These are phyloP conservation scores for Teunomyces gatunensis DNA, from an alignment of 805 yeast species.

Conservation along the genomic window DNA sequence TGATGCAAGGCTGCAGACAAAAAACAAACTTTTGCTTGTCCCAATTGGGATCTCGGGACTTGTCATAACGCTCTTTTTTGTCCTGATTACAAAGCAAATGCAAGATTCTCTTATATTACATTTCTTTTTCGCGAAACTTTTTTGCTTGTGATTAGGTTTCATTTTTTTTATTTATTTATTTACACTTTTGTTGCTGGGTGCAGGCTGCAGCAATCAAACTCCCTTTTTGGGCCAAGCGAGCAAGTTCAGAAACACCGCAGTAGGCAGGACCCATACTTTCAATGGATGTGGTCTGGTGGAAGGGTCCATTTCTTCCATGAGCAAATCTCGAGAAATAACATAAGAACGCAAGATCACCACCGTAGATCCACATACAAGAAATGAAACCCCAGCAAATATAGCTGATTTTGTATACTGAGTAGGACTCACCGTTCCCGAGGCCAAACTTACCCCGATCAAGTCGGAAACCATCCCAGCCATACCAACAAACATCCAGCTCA, in stretches of 20 bases:
- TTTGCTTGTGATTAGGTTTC: neutral
- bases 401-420: slow-evolving; percentile 52
- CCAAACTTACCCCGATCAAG: slow-evolving; percentile 55
- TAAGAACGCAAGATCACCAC: slow-evolving; percentile 53
- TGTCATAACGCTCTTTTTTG: too few relatives aligned
- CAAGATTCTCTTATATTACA: neutral
- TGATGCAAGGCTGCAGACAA: neutral
- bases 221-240: slow-evolving; percentile 7
- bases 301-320: slow-evolving; percentile 10
- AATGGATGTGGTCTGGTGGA: slow-evolving; percentile 9
- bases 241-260: slow-evolving; percentile 2
- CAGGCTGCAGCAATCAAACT: slow-evolving; percentile 1
- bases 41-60: too few relatives aligned
- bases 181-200: too few relatives aligned
- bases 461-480: slow-evolving; percentile 55
- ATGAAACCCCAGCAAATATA: slow-evolving; percentile 58
- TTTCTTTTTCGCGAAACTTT: neutral
- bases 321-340: slow-evolving; percentile 47
- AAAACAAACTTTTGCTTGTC: too few relatives aligned
- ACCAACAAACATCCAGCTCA: slow-evolving; percentile 55
- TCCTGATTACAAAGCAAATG: too few relatives aligned
- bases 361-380: slow-evolving; percentile 42
- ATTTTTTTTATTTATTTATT: neutral
- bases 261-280: slow-evolving; percentile 10
- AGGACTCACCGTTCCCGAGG: slow-evolving; percentile 35